Conservation (phyloP, 108 stramenopile genomes). For the Mediolabrus comicus region DNA sequence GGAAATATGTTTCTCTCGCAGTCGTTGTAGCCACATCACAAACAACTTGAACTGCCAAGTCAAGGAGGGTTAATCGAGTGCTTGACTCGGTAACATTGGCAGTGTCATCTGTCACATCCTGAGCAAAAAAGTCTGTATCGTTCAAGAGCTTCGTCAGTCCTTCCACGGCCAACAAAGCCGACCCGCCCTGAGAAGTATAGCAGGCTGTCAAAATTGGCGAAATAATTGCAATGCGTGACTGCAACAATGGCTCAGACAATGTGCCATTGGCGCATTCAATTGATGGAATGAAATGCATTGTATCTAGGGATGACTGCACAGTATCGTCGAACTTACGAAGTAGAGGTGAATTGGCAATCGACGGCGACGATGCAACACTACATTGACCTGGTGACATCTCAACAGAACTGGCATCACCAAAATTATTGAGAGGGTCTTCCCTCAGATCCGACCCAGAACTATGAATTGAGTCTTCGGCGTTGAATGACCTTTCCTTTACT, state of each 20-base stretch:
- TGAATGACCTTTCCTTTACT: neutral
- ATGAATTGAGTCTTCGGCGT: slow-evolving; percentile 2
- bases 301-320: slow-evolving; percentile 56
- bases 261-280: slow-evolving; percentile 47
- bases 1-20: slow-evolving; percentile 69
- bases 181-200: slow-evolving; percentile 85
- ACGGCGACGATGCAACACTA: slow-evolving; percentile 18
- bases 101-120: slow-evolving; percentile 51
- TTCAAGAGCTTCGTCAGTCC: slow-evolving; percentile 67
- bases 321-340: slow-evolving; percentile 24
- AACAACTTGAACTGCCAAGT: slow-evolving; percentile 77
- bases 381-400: slow-evolving; percentile 12
- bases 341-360: slow-evolving; percentile 4
- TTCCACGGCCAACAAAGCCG: slow-evolving; percentile 78
- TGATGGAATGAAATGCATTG: slow-evolving; percentile 74
- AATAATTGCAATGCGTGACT: slow-evolving; percentile 60
- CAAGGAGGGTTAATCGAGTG: slow-evolving; percentile 65
- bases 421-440: neutral
- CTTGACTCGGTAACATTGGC: slow-evolving; percentile 21
- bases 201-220: slow-evolving; percentile 85
- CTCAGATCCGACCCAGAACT: neutral
- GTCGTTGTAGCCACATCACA: slow-evolving; percentile 84
- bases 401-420: neutral
- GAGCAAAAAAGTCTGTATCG: slow-evolving; percentile 66
- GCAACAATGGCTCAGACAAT: slow-evolving; percentile 25